Evolutionary conservation across 2,329 filamentous ascomycete species (phyloP), one percentile per base, ranked within the genome.

Genomic region (Daldinia sp.): DNA sequence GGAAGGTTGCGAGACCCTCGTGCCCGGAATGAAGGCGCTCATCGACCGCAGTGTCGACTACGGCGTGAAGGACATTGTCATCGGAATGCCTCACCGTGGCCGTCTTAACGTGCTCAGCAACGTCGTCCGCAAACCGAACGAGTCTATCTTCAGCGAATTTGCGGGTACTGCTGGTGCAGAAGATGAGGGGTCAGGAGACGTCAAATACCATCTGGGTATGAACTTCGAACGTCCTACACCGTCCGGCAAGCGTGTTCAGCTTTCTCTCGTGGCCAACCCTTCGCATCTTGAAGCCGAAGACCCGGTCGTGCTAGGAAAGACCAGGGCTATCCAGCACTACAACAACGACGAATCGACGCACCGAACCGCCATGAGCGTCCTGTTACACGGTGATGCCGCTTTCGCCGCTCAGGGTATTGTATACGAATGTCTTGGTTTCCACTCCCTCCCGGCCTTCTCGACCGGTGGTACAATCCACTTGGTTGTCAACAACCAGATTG

Each of bases 121-220:
- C 81, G 95, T 99, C 75, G 95, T 99, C 72, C 90, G 95, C 76
- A 99, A 99, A 83, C 94, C 95, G 73, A 99, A 99, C 80, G 95
- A 98, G 83, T 98, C 95, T 69, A 99, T 99, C 80, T 99, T 99
- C 84, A 96, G 92, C 77, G 95, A 99, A 79, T 99, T 99, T 75
- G 91, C 92, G 66, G 95, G 95, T 72, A 92, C 90, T 47, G 83
- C 91, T 19, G 93, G 92, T 75, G 92, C 92, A 57, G 91, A 92
- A 71, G 95, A 98, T 71, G 94, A 99, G 81, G 95, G 95, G 63
- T 98, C 95, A 61, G 95, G 95, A 73, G 95, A 99, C 78, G 95
- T 99, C 80, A 99, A 99, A 82, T 99, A 99, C 83, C 95, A 99
- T 83, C 84, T 99, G 74, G 95, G 95, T 76, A 99, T 99, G 95